Conservation (phyloP, 371 early-diverging fungal genomes). For the Mortierella sp. region DNA sequence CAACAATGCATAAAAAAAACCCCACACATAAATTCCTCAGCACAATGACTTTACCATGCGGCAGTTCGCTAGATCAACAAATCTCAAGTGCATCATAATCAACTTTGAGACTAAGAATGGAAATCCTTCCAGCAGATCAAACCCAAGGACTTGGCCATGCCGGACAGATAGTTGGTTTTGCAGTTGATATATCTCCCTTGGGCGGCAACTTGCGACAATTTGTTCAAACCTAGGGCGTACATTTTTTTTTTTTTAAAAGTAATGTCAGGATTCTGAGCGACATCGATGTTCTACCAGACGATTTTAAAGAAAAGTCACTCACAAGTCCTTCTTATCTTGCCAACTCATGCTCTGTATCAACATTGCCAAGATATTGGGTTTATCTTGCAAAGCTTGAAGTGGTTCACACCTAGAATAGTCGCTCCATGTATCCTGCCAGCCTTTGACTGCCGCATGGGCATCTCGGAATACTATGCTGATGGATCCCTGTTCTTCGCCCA, state of each 20-base stretch:
- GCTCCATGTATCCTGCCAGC: slow-evolving; percentile 31
- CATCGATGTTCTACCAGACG: too few relatives aligned
- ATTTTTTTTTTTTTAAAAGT: background rate
- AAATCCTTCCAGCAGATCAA: slow-evolving; percentile 33
- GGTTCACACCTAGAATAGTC: slow-evolving; percentile 36
- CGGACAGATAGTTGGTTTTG: slow-evolving; percentile 23
- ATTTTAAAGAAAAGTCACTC: slow-evolving; percentile 2
- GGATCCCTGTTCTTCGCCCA: slow-evolving; percentile 26
- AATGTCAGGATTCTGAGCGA: background rate
- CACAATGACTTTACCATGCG: slow-evolving; percentile 27
- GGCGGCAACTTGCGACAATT: slow-evolving; percentile 24
- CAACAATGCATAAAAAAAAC: background rate
- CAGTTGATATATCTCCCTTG: slow-evolving; percentile 29
- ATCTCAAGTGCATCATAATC: slow-evolving; percentile 23
- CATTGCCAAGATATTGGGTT: slow-evolving; percentile 21
- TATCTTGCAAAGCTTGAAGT: slow-evolving; percentile 16
- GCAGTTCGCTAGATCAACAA: slow-evolving; percentile 36
- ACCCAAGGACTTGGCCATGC: slow-evolving; percentile 30
- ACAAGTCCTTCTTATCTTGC: slow-evolving; percentile 43
- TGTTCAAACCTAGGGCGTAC: slow-evolving; percentile 19
- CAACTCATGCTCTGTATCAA: slow-evolving; percentile 36
- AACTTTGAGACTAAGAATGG: slow-evolving; percentile 11
- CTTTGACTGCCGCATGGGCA: slow-evolving; percentile 16
- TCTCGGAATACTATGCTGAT: background rate
- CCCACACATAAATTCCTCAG: background rate